Conservation (phyloP, 1,139 yeast species). For the Pichia sp. region DNA sequence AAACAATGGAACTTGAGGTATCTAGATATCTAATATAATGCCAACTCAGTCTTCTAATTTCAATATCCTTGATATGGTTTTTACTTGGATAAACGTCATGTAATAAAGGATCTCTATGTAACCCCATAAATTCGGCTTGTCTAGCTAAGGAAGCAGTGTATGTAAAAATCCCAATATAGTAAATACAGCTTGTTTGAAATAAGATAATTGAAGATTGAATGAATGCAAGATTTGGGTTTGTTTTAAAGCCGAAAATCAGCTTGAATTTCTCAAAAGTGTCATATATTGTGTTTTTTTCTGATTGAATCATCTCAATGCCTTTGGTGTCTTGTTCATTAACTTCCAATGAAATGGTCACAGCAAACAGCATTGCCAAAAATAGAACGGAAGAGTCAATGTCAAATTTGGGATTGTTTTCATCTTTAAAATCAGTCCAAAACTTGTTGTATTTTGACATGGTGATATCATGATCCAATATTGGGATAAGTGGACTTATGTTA, state of each 20-base stretch:
- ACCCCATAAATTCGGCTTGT: slow-evolving; percentile 14
- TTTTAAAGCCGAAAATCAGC: slow-evolving; percentile 7
- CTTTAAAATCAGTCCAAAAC: slow-evolving; percentile 10
- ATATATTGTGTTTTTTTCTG: slow-evolving; percentile 3
- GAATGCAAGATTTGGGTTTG: slow-evolving; percentile 10
- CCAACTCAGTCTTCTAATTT: slow-evolving; percentile 12
- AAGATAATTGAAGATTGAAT: slow-evolving; percentile 12
- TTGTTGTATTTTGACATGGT: slow-evolving; percentile 4
- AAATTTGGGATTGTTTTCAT: slow-evolving; percentile 4
- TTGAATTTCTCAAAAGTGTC: slow-evolving; percentile 12
- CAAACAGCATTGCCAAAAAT: slow-evolving; percentile 12
- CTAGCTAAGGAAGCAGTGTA: slow-evolving; percentile 12
- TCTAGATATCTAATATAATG: slow-evolving; percentile 12
- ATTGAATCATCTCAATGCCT: not conserved
- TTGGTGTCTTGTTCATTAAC: slow-evolving; percentile 5
- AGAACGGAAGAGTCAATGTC: slow-evolving; percentile 12
- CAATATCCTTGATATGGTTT: slow-evolving; percentile 6
- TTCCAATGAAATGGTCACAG: slow-evolving; percentile 9
- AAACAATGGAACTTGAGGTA: slow-evolving; percentile 12
- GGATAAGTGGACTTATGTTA: slow-evolving; percentile 12
- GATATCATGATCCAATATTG: slow-evolving; percentile 10
- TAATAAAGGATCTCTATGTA: slow-evolving; percentile 14
- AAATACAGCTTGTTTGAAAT: slow-evolving; percentile 10
- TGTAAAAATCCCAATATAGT: slow-evolving; percentile 12
- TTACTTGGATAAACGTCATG: slow-evolving; percentile 12